Conservation (phyloP, 192 early-diverging fungal species). For the Entomortierella beljakovae region DNA sequence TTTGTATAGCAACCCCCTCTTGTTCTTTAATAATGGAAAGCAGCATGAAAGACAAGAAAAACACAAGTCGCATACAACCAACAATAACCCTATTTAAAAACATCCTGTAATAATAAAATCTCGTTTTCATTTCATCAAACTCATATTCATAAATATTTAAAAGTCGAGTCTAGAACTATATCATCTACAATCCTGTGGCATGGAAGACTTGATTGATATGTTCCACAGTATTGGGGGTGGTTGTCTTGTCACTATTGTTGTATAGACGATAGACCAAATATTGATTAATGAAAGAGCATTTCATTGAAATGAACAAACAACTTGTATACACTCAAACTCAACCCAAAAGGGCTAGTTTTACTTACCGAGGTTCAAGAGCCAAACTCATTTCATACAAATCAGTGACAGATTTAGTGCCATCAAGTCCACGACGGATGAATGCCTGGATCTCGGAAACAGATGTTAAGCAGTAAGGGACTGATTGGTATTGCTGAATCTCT, state of each 20-base stretch:
- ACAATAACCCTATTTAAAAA: too few species aligned
- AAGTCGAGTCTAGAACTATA: neutral
- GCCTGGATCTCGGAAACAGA: constrained; percentile 89
- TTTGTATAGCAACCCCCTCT: too few species aligned
- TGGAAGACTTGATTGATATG: constrained; percentile 55
- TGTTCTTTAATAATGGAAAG: too few species aligned
- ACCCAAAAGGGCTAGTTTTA: too few species aligned
- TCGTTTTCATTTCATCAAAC: too few species aligned
- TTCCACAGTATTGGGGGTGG: constrained; percentile 51
- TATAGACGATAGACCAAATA: neutral
- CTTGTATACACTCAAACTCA: too few species aligned
- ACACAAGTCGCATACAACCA: too few species aligned
- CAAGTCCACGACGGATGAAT: constrained; percentile 77
- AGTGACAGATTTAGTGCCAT: constrained; percentile 77
- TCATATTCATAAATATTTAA: too few species aligned
- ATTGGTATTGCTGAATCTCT: constrained; percentile 94
- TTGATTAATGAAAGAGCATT: neutral
- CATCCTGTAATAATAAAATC: too few species aligned
- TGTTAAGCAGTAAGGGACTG: constrained; percentile 82
- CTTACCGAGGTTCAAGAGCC: constrained; percentile 85
- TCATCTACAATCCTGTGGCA: constrained; percentile 44
- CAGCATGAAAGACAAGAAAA: too few species aligned
- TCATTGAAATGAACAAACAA: neutral
- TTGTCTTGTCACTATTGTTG: constrained; percentile 32
- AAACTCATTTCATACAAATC: constrained; percentile 85